phyloP scores from a whole-genome alignment of 805 yeast species.

The Tetrapisispora namnaoensis region DNA sequence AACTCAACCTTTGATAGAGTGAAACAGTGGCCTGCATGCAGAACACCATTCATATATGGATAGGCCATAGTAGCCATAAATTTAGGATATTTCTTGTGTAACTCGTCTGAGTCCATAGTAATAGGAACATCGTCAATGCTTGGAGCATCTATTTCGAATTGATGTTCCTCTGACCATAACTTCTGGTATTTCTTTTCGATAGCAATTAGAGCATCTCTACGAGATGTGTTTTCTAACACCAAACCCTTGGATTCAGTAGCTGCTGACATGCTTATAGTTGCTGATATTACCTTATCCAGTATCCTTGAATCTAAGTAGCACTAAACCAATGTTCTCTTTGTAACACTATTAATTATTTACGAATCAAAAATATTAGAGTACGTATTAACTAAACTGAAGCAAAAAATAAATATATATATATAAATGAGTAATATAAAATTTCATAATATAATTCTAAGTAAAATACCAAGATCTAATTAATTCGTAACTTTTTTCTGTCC shows the following conservation, averaged over 20 bases:
- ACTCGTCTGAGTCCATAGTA: constrained; percentile 50
- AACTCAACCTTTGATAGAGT: constrained; percentile 91
- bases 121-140: constrained; percentile 52
- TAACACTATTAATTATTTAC: no score
- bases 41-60: constrained; percentile 97
- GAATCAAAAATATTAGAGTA: no score
- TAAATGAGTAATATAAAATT: no score
- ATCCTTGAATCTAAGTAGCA: no score
- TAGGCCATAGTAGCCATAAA: constrained; percentile 91
- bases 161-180: constrained; percentile 77
- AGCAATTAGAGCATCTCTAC: constrained; percentile 87
- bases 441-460: no score
- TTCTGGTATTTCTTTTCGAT: constrained; percentile 84
- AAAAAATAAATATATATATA: no score
- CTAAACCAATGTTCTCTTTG: no score
- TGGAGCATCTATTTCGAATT: constrained; percentile 86
- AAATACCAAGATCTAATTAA: no score
- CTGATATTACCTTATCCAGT: neutral
- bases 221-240: constrained; percentile 56
- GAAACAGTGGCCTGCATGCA: constrained; percentile 96
- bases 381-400: no score
- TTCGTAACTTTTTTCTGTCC: no score
- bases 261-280: constrained; percentile 15
- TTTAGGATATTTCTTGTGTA: constrained; percentile 75
- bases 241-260: constrained; percentile 27